phyloP scores from a whole-genome alignment of 371 early-diverging fungal genomes.

The Rhizopus stolonifer region DNA sequence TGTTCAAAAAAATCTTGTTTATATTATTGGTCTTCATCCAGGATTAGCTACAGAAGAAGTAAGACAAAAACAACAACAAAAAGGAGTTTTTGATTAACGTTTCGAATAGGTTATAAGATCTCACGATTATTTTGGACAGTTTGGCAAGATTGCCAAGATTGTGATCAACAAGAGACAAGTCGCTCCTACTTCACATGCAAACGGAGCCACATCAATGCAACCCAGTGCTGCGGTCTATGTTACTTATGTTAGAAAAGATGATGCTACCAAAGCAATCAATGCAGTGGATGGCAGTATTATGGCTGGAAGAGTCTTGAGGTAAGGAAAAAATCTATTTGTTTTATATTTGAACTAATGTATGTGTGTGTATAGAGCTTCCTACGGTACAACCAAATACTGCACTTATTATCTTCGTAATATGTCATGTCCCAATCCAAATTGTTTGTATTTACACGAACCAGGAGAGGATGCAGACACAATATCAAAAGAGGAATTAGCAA shows the following conservation, averaged over 20 bases:
- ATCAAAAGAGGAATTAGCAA: conserved; percentile 64
- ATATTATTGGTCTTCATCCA: conserved; percentile 89
- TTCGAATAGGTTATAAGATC: conserved; percentile 65
- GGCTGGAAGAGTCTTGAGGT: conserved; percentile 83
- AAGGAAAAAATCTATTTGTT: not conserved
- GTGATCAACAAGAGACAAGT: conserved; percentile 77
- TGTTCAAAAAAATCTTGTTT: conserved; percentile 93
- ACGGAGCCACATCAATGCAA: conserved; percentile 44
- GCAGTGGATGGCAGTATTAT: conserved; percentile 91
- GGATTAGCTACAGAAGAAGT: conserved; percentile 89
- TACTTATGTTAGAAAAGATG: conserved; percentile 84
- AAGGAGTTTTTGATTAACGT: not conserved
- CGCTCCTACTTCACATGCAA: conserved; percentile 52
- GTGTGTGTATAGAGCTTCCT: conserved; percentile 54
- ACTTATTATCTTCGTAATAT: conserved; percentile 90
- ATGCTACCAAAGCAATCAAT: conserved; percentile 87
- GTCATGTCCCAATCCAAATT: conserved; percentile 89
- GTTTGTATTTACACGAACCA: conserved; percentile 94
- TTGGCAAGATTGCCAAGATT: conserved; percentile 92
- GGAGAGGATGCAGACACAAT: conserved; percentile 86
- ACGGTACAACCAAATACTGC: conserved; percentile 98
- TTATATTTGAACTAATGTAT: not conserved
- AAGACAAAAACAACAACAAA: conserved; percentile 8
- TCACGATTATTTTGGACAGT: conserved; percentile 95
- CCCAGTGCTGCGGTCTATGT: conserved; percentile 84